phyloP scores from a whole-genome alignment of 129 eudicot species.

The Tanacetum coccineum region DNA sequence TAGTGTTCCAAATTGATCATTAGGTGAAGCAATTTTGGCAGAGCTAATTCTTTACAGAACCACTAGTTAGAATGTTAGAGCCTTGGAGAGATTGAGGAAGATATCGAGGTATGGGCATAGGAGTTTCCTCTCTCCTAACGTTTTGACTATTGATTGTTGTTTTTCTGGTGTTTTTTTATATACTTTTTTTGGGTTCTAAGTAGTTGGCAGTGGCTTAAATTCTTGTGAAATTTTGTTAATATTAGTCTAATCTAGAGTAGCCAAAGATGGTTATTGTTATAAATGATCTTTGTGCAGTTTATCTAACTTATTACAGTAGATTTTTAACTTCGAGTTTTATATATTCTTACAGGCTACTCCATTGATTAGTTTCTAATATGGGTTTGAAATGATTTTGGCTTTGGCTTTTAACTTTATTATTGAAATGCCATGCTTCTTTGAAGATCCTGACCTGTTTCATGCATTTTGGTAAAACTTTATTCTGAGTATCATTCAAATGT shows the following conservation, averaged over 20 bases:
- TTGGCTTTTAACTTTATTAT: not conserved
- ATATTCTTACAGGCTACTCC: not conserved
- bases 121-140: conserved; percentile 31
- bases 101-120: conserved; percentile 54
- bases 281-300: conserved; percentile 3
- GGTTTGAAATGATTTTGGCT: conserved; percentile 1
- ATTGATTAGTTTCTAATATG: not conserved
- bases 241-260: not conserved
- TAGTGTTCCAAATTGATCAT: conserved; percentile 2
- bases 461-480: not conserved
- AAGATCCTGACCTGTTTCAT: not conserved
- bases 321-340: not conserved
- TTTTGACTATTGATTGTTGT: conserved; percentile 5
- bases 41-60: conserved; percentile 43
- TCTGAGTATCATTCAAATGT: not conserved
- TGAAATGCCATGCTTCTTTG: not conserved
- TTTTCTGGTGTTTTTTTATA: conserved; percentile 17
- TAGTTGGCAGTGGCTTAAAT: conserved; percentile 24
- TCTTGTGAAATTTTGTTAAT: conserved; percentile 46
- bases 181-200: conserved; percentile 26
- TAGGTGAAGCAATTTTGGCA: conserved; percentile 27
- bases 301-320: conserved; percentile 10
- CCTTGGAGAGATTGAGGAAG: conserved; percentile 33
- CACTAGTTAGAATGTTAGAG: conserved; percentile 22
- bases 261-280: not conserved